Conservation (phyloP, 164 flowering plant species). For the Euptelea pleiosperma region DNA sequence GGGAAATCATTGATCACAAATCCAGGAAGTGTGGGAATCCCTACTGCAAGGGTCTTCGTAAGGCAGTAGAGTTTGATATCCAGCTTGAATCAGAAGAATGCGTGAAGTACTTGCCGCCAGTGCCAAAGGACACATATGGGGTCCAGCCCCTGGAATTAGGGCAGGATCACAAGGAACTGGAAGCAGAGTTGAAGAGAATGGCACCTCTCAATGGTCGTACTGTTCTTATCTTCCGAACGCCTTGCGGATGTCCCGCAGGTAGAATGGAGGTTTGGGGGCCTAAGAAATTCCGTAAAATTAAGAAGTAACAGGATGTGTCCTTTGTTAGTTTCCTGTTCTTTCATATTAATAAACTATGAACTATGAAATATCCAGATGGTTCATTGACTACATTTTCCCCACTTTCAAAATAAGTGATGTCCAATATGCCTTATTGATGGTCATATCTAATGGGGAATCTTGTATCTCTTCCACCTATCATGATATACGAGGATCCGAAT, state of each 20-base stretch:
- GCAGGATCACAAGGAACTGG: conserved; percentile 51
- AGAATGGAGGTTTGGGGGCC: conserved; percentile 70
- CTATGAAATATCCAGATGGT: conserved; percentile 18
- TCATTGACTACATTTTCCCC: conserved; percentile 11
- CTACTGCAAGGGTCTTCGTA: conserved; percentile 51
- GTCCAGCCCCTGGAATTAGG: conserved; percentile 37
- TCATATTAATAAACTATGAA: conserved; percentile 18
- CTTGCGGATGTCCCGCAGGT: conserved; percentile 59
- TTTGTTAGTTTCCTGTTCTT: neutral
- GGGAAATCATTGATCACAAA: conserved; percentile 36
- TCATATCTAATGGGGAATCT: conserved; percentile 21
- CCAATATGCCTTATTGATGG: conserved; percentile 9
- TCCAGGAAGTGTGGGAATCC: conserved; percentile 53
- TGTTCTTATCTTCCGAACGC: conserved; percentile 53
- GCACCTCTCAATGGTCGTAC: conserved; percentile 63
- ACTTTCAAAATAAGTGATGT: conserved; percentile 13
- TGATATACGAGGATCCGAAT: conserved; percentile 12
- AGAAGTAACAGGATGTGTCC: conserved; percentile 29
- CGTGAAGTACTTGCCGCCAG: conserved; percentile 37
- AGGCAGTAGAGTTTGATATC: conserved; percentile 59
- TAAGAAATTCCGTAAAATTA: conserved; percentile 43
- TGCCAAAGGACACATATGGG: conserved; percentile 25
- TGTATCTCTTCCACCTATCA: conserved; percentile 14
- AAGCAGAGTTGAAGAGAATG: conserved; percentile 57
- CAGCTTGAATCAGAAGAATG: conserved; percentile 64